These are phyloP conservation scores for Lanmaoa pseudosensibilis DNA, from an alignment of 768 basidiomycete genomes.

Conservation along the genomic window DNA sequence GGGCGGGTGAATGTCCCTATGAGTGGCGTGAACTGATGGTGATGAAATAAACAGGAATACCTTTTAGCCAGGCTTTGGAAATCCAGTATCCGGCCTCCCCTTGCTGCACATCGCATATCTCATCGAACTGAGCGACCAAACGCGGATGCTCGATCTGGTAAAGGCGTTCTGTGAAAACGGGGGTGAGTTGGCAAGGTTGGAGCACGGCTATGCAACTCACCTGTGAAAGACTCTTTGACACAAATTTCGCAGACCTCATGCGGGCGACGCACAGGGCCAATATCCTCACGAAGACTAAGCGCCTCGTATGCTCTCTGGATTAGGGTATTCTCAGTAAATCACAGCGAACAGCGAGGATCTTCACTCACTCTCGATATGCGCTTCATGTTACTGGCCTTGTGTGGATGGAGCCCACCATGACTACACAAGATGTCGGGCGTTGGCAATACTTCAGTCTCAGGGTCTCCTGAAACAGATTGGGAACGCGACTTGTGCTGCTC, in stretches of 20 bases:
- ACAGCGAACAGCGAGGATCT: background rate
- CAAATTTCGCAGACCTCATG: conserved; percentile 63
- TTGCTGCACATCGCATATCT: conserved; percentile 43
- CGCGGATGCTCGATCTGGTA: conserved; percentile 70
- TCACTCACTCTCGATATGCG: conserved; percentile 54
- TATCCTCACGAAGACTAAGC: conserved; percentile 40
- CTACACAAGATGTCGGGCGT: conserved; percentile 56
- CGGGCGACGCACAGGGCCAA: conserved; percentile 49
- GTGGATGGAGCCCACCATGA: conserved; percentile 64
- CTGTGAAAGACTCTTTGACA: conserved; percentile 54
- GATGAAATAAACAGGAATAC: conserved; percentile 36
- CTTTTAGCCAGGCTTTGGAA: conserved; percentile 78
- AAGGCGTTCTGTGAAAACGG: conserved; percentile 50
- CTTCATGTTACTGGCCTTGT: conserved; percentile 63
- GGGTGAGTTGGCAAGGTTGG: background rate
- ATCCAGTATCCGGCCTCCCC: conserved; percentile 62
- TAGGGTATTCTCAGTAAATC: background rate
- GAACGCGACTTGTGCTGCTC: conserved; percentile 22
- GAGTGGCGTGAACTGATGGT: conserved; percentile 9
- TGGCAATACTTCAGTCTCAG: conserved; percentile 23
- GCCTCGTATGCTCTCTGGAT: conserved; percentile 27
- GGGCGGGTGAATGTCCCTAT: conserved; percentile 1
- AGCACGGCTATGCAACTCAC: conserved; percentile 35
- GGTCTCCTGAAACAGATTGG: conserved; percentile 17
- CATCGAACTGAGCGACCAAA: conserved; percentile 59